A percentile compares a stretch with the other conserved stretches of the same genome.
Conservation (phyloP, 805 yeast species). For the Zygosaccharomyces kombuchaensis region DNA sequence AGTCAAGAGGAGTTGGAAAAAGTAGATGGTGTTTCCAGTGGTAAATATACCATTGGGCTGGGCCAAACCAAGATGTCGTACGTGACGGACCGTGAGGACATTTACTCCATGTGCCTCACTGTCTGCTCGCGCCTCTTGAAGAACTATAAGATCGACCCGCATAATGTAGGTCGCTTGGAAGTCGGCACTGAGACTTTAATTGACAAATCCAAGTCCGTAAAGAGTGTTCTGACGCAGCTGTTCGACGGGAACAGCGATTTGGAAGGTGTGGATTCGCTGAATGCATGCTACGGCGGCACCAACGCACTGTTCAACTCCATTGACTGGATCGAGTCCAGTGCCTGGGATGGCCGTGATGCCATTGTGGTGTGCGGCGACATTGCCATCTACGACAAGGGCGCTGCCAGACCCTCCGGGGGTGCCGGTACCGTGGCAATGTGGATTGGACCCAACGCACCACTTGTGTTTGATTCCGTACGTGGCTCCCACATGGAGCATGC, state of each 20-base stretch:
- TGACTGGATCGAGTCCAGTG: conserved; percentile 92
- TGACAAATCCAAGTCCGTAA: conserved; percentile 95
- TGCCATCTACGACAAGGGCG: conserved; percentile 94
- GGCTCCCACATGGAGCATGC: conserved; percentile 96
- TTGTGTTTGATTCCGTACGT: conserved; percentile 82
- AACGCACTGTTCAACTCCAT: conserved; percentile 88
- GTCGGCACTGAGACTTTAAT: conserved; percentile 97
- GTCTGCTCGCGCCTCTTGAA: conserved; percentile 70
- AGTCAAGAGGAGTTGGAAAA: conserved; percentile 84
- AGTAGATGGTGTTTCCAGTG: conserved; percentile 80
- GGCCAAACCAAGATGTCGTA: conserved; percentile 99
- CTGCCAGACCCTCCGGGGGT: conserved; percentile 99
- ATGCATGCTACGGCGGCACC: conserved; percentile 99
- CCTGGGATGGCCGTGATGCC: conserved; percentile 99
- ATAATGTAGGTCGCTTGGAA: conserved; percentile 85
- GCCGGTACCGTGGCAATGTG: conserved; percentile 93
- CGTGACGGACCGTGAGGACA: conserved; percentile 96
- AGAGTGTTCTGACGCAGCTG: conserved; percentile 91
- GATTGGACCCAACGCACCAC: conserved; percentile 97
- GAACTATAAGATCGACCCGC: conserved; percentile 78
- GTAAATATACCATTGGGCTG: conserved; percentile 96
- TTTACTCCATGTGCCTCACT: conserved; percentile 91
- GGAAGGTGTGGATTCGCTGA: conserved; percentile 93
- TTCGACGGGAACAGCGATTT: conserved; percentile 83
- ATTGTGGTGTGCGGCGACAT: conserved; percentile 96